phyloP scores from a whole-genome alignment of 225 moss, liverwort and hornwort genomes.

The Polytrichum formosum region DNA sequence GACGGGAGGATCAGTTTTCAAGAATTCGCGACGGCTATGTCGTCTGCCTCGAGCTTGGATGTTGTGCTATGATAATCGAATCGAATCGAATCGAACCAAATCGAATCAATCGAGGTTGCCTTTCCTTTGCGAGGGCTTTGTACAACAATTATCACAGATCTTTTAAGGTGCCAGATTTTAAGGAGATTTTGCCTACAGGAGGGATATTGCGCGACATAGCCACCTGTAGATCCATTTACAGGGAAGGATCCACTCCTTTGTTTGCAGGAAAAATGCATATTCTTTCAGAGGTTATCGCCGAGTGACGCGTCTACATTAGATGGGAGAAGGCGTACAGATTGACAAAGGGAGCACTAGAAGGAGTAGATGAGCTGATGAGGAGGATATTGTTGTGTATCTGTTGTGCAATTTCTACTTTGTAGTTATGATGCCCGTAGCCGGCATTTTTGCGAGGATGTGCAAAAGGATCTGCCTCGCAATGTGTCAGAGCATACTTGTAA shows the following conservation, averaged over 20 bases:
- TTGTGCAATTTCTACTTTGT: no score
- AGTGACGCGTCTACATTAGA: no score
- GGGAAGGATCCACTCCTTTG: neutral
- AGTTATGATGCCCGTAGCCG: no score
- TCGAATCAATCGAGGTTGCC: neutral
- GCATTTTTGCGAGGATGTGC: no score
- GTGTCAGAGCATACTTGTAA: no score
- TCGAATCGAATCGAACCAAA: no score
- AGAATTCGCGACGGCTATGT: constrained; percentile 74
- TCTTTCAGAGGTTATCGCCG: neutral
- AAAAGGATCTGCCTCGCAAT: no score
- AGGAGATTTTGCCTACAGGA: neutral
- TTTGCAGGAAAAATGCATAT: neutral
- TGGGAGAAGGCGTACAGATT: no score
- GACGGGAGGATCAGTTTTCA: constrained; percentile 80
- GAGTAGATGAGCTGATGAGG: no score
- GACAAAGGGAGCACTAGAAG: no score
- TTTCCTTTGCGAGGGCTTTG: constrained; percentile 1
- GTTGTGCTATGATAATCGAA: constrained; percentile 6
- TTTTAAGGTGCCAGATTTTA: neutral
- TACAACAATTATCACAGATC: constrained; percentile 8
- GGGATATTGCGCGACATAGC: neutral
- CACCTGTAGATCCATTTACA: neutral
- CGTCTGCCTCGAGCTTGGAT: constrained; percentile 38
- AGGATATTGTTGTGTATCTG: no score